Conservation (phyloP, 352 stramenopile species). For the Phytophthora cajani region DNA sequence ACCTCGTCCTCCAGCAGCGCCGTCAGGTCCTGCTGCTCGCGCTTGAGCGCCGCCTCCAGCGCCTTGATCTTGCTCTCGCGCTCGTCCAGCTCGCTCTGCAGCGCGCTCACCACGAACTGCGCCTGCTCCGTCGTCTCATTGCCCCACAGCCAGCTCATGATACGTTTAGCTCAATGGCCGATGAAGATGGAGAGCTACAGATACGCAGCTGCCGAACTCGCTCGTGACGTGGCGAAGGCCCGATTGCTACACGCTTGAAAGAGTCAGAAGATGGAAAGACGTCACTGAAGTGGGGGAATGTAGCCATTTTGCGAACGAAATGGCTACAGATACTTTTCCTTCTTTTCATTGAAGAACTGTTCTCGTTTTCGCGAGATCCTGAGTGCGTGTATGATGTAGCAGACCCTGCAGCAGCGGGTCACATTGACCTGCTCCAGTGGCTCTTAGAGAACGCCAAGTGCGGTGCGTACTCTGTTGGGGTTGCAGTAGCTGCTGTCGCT, state of each 20-base stretch:
- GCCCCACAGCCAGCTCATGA: slow-evolving; percentile 85
- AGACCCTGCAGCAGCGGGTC: too few relatives aligned
- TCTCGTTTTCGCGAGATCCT: too few relatives aligned
- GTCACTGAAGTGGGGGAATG: not conserved
- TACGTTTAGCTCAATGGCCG: not conserved
- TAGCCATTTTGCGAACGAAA: not conserved
- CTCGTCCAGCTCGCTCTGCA: slow-evolving; percentile 85
- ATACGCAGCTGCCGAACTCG: not conserved
- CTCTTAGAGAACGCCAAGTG: too few relatives aligned
- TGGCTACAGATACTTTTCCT: slow-evolving; percentile 17
- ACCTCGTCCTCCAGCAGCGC: slow-evolving; percentile 68
- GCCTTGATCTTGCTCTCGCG: slow-evolving; percentile 83
- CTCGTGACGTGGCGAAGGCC: slow-evolving; percentile 33
- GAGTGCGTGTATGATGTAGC: too few relatives aligned
- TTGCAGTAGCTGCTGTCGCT: too few relatives aligned
- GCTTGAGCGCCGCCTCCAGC: slow-evolving; percentile 72
- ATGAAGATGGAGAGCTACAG: not conserved
- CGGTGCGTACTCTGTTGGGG: too few relatives aligned
- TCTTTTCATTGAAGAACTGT: not conserved
- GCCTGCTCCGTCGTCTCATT: slow-evolving; percentile 89
- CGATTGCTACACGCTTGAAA: not conserved
- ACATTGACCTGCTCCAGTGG: too few relatives aligned
- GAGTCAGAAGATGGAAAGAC: not conserved
- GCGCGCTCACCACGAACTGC: slow-evolving; percentile 82
- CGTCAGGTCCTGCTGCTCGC: slow-evolving; percentile 79